These are phyloP conservation scores for Diaporthe vexans DNA, from an alignment of 2,329 filamentous ascomycete species.

Conservation along the genomic window DNA sequence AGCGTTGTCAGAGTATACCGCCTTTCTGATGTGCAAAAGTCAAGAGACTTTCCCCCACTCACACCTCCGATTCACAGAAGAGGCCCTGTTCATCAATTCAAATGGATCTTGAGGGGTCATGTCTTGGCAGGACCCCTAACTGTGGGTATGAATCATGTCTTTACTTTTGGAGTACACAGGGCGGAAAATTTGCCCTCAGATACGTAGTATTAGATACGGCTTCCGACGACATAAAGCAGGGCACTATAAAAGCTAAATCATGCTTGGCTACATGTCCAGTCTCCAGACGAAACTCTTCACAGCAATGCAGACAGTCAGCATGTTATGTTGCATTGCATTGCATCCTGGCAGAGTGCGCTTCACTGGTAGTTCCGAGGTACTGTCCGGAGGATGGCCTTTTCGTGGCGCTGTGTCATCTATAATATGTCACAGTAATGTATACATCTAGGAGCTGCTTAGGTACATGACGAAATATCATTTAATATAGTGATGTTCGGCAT, in stretches of 20 bases:
- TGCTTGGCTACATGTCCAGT: conserved; percentile 1
- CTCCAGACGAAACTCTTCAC: background rate
- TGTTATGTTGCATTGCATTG: background rate
- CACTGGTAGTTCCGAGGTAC: background rate
- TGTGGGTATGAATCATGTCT: conserved; percentile 2
- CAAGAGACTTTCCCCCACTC: background rate
- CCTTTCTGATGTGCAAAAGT: background rate
- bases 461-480: background rate
- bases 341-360: background rate
- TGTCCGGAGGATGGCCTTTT: no score
- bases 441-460: background rate
- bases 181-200: background rate
- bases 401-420: background rate
- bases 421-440: background rate
- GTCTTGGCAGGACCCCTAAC: background rate
- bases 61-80: background rate
- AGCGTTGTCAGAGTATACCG: background rate
- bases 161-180: background rate
- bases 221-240: background rate
- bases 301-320: background rate
- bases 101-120: background rate
- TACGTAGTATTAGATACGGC: background rate
- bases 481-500: background rate
- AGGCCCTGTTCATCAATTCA: background rate
- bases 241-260: background rate